Percentiles rank a stretch among this genome's conserved stretches.
phyloP scores from a whole-genome alignment of 2,329 filamentous ascomycete genomes.

The Chaetomium strumarium region DNA sequence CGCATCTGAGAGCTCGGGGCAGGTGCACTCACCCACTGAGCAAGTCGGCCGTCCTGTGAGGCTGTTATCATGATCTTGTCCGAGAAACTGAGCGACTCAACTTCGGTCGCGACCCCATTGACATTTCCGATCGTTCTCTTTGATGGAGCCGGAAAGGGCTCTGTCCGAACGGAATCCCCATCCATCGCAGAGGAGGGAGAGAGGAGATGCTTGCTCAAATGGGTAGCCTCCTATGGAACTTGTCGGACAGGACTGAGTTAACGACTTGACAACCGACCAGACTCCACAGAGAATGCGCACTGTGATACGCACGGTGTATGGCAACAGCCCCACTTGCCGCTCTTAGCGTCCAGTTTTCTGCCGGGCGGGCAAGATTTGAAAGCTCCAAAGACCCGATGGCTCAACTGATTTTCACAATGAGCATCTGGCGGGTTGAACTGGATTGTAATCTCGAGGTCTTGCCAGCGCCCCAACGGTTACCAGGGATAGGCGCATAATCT shows the following conservation, averaged over 20 bases:
- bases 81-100: slow-evolving; percentile 66
- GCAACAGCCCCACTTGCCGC: neutral
- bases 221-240: neutral
- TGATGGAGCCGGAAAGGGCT: slow-evolving; percentile 64
- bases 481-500: too few relatives aligned
- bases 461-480: too few relatives aligned
- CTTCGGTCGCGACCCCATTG: slow-evolving; percentile 64
- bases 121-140: slow-evolving; percentile 56
- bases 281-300: neutral
- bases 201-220: neutral
- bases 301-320: slow-evolving; percentile 9
- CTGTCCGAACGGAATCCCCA: slow-evolving; percentile 34
- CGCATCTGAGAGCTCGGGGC: slow-evolving; percentile 16
- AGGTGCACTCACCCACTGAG: slow-evolving; percentile 71
- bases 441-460: too few relatives aligned
- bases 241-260: neutral
- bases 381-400: neutral
- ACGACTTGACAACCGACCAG: too few relatives aligned
- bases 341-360: slow-evolving; percentile 20
- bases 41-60: slow-evolving; percentile 75
- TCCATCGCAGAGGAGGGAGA: slow-evolving; percentile 9
- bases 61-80: slow-evolving; percentile 91
- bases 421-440: neutral
- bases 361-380: slow-evolving; percentile 26
- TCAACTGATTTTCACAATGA: neutral